Percentiles rank a stretch among this genome's conserved stretches.
Evolutionary conservation across 2,329 filamentous ascomycete species (phyloP).

Genomic region (Monosporascus sp.): DNA sequence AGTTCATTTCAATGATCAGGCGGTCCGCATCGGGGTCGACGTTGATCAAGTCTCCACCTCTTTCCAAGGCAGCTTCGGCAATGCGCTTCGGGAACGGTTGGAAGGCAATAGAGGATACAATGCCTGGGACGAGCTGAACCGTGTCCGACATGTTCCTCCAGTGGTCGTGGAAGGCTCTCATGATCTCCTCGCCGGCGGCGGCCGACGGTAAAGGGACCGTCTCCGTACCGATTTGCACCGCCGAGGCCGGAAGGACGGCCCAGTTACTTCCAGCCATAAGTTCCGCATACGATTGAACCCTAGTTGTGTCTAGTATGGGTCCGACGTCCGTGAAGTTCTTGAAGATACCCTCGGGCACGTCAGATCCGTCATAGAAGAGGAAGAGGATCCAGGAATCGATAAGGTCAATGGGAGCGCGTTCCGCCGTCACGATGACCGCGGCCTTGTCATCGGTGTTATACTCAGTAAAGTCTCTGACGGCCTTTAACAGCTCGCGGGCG

Average conservation of each 20-base stretch:
- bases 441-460: conserved; percentile 55
- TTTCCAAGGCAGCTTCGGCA: conserved; percentile 24
- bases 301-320: conserved; percentile 37
- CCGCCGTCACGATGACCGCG: conserved; percentile 52
- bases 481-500: conserved; percentile 35
- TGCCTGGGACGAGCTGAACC: conserved; percentile 20
- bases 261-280: conserved; percentile 41
- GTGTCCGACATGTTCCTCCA: conserved; percentile 26
- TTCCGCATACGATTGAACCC: conserved; percentile 40
- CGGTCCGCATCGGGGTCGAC: conserved; percentile 32
- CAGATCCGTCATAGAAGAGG: conserved; percentile 55
- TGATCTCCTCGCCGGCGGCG: conserved; percentile 16
- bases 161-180: conserved; percentile 27
- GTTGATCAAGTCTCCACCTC: conserved; percentile 33
- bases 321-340: conserved; percentile 47
- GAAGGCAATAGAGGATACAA: conserved; percentile 30
- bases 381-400: conserved; percentile 55
- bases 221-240: conserved; percentile 31
- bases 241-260: conserved; percentile 27
- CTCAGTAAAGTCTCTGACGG: conserved; percentile 49
- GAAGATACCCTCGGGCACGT: conserved; percentile 47
- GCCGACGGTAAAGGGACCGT: conserved; percentile 29
- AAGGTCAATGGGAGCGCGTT: conserved; percentile 36
- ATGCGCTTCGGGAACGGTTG: conserved; percentile 34
- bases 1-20: conserved; percentile 38